phyloP scores from a whole-genome alignment of 352 stramenopile genomes.

The Aphanomyces stellatus region DNA sequence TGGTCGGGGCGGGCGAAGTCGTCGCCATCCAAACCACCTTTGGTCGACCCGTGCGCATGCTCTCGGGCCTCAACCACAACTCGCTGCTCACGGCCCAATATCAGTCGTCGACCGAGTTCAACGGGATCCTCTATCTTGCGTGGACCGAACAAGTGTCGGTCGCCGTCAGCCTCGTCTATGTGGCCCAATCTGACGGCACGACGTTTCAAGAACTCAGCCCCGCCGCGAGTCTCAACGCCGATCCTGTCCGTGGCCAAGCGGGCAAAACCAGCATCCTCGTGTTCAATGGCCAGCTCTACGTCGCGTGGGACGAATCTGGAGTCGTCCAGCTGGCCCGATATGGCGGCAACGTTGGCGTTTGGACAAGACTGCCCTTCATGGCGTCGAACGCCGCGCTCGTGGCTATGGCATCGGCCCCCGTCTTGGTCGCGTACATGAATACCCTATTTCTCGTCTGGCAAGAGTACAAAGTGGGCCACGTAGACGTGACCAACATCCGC shows the following conservation, averaged over 20 bases:
- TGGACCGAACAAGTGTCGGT: conserved; percentile 48
- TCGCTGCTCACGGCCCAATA: conserved; percentile 41
- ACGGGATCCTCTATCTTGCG: conserved; percentile 44
- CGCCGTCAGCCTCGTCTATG: conserved; percentile 44
- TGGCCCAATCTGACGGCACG: conserved; percentile 36
- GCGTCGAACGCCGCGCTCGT: conserved; percentile 45
- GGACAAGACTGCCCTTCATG: conserved; percentile 59
- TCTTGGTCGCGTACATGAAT: conserved; percentile 50
- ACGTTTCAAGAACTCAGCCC: conserved; percentile 7
- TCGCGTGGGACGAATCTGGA: conserved; percentile 61
- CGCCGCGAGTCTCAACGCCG: background rate
- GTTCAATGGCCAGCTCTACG: conserved; percentile 44
- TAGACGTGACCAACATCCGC: conserved; percentile 6
- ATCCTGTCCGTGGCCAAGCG: background rate
- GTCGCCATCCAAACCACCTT: conserved; percentile 64
- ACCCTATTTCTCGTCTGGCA: conserved; percentile 52
- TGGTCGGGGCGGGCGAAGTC: conserved; percentile 48
- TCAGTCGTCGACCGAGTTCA: conserved; percentile 31
- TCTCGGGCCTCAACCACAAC: conserved; percentile 54
- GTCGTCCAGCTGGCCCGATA: conserved; percentile 47
- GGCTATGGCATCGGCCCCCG: conserved; percentile 34
- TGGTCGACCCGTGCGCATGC: conserved; percentile 47
- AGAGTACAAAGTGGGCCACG: conserved; percentile 26
- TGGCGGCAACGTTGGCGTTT: conserved; percentile 39
- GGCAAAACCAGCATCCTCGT: conserved; percentile 23